Evolutionary conservation across 768 basidiomycete genomes (phyloP), one percentile per base, ranked within the genome.

Genomic region (Boletus eberwhitei): DNA sequence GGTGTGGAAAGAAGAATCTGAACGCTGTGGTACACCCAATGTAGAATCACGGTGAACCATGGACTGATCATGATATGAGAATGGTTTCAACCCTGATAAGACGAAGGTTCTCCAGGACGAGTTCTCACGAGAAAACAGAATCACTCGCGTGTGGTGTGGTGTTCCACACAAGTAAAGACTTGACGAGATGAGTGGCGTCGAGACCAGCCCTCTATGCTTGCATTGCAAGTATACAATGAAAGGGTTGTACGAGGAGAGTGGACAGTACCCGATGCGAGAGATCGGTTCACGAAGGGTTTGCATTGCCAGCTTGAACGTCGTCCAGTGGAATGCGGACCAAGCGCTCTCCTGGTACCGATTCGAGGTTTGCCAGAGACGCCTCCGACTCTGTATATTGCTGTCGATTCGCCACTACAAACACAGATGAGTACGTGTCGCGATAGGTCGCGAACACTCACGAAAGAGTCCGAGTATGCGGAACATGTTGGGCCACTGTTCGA

Each of bases 401-500:
- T 42, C 78, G 75, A 41, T 78, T 75, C 39, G 80, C 75, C 50
- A 87, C 86, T 88, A 17, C 40, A 49, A 31, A 21, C 16, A 2
- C 1, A 5, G 13, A 39, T 52, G 16, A 54, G 29, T 1, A 48
- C 29, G 8, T 24, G 8, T 29, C 38, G 41, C 16, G 26, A 32
- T 8, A 7, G 41, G 11, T 37, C 7, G 16, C 13, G 22, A 36
- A 35, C 14, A 76, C 86, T 63, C 61, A 90, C 89, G 62, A 66
- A 89, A 90, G 54, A 84, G 73, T 53, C 73, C 80, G 46, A 91
- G 73, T 49, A 88, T 88, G 59, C 83, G 79, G 63, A 91, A 90
- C 89, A 91, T 91, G 65, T 81, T 83, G 11, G 87, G 86, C 88
- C 88, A 90, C 57, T 90, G 87, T 53, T 83, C 83, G 24, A 89